Evolutionary conservation across 2,329 filamentous ascomycete genomes (phyloP).

Genomic region (Colletotrichum spinosum): DNA sequence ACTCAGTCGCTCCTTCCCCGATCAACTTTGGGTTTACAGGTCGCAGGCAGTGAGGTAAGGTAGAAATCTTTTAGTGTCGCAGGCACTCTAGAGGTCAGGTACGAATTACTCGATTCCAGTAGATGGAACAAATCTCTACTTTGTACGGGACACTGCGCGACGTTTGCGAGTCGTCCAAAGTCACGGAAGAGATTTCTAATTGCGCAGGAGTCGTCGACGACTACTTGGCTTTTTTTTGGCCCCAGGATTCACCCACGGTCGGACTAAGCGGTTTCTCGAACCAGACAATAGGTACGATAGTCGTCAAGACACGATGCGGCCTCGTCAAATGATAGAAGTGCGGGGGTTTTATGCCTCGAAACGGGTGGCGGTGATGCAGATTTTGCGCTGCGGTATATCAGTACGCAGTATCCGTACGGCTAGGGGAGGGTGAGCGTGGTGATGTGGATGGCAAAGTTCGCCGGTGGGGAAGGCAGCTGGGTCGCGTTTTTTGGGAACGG

Average conservation of each 20-base stretch:
- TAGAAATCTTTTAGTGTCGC: conserved; percentile 22
- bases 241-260: conserved; percentile 31
- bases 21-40: conserved; percentile 33
- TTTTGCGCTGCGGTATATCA: conserved; percentile 29
- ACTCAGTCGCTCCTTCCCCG: conserved; percentile 21
- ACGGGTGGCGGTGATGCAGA: conserved; percentile 24
- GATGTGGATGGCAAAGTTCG: neutral
- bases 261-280: conserved; percentile 20
- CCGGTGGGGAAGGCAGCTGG: conserved; percentile 10
- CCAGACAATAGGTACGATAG: conserved; percentile 19
- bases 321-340: conserved; percentile 8
- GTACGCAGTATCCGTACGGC: neutral
- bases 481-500: conserved; percentile 13
- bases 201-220: conserved; percentile 32
- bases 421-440: conserved; percentile 15
- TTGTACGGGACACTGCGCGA: conserved; percentile 33
- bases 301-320: conserved; percentile 30
- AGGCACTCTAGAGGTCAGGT: conserved; percentile 25
- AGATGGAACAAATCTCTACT: conserved; percentile 33
- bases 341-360: conserved; percentile 14
- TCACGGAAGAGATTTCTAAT: conserved; percentile 37
- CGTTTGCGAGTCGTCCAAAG: conserved; percentile 34
- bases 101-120: conserved; percentile 32
- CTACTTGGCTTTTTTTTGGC: conserved; percentile 27
- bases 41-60: conserved; percentile 16